These are phyloP conservation scores for Paracoccidioides brasiliensis DNA, from an alignment of 2,329 filamentous ascomycete genomes.

Conservation along the genomic window DNA sequence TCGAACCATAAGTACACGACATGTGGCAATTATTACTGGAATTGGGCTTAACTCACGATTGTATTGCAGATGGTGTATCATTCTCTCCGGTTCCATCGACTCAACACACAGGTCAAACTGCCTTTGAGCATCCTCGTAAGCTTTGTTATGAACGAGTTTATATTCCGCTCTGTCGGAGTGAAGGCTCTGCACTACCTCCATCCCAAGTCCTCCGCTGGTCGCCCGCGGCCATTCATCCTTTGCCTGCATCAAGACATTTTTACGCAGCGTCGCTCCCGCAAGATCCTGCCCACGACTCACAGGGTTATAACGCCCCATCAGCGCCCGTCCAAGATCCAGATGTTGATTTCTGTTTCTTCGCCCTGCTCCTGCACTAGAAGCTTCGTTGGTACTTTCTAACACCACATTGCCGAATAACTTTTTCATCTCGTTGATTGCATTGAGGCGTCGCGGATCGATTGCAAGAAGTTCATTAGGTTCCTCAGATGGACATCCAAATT, in stretches of 20 bases:
- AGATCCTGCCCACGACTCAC: constrained; percentile 50
- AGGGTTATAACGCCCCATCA: constrained; percentile 40
- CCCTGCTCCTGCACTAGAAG: constrained; percentile 31
- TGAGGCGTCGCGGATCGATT: constrained; percentile 60
- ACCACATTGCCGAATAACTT: constrained; percentile 55
- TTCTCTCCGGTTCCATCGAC: constrained; percentile 66
- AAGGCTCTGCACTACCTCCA: constrained; percentile 53
- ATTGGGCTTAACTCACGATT: constrained; percentile 35
- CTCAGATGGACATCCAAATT: constrained; percentile 2
- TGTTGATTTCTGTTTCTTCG: constrained; percentile 43
- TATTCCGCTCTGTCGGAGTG: constrained; percentile 55
- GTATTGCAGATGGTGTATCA: constrained; percentile 60
- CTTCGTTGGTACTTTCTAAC: constrained; percentile 43
- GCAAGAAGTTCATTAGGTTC: constrained; percentile 43
- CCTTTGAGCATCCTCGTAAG: constrained; percentile 61
- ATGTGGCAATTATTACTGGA: background rate
- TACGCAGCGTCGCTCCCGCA: constrained; percentile 56
- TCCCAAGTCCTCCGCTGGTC: constrained; percentile 67
- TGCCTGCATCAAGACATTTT: constrained; percentile 74
- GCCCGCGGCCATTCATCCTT: constrained; percentile 77
- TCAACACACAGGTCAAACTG: constrained; percentile 71
- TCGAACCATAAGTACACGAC: background rate
- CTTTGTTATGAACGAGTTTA: constrained; percentile 58
- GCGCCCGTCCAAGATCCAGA: constrained; percentile 40
- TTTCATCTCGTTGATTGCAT: constrained; percentile 84